A percentile compares a stretch with the other conserved stretches of the same genome.
Evolutionary conservation across 2,329 filamentous ascomycete genomes (phyloP).

Genomic region (Mycosphaerella arachidis): DNA sequence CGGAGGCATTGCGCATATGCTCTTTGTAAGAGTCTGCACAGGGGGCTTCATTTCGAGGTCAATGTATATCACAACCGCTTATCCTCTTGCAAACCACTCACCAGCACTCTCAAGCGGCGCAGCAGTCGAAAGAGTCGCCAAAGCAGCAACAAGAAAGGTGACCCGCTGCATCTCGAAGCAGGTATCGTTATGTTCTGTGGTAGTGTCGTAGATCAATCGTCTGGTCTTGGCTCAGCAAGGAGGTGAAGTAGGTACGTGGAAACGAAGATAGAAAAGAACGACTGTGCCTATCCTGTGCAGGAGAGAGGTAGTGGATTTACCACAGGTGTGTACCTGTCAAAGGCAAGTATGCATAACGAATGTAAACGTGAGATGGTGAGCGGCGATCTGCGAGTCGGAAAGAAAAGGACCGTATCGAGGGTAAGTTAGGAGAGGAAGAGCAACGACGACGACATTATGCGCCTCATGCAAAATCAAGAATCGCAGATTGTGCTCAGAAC

Average conservation of each 20-base stretch:
- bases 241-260: not conserved
- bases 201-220: constrained; percentile 3
- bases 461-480: not conserved
- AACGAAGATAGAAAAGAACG: constrained; percentile 5
- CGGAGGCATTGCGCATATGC: constrained; percentile 15
- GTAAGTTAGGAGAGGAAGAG: no score
- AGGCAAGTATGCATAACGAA: constrained; percentile 9
- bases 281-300: not conserved
- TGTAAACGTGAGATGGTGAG: not conserved
- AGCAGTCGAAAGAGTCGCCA: constrained; percentile 13
- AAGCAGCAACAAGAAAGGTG: constrained; percentile 14
- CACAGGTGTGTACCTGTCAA: constrained; percentile 14
- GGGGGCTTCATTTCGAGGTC: not conserved
- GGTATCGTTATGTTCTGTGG: not conserved
- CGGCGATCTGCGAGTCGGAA: not conserved
- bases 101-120: constrained; percentile 6
- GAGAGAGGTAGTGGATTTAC: not conserved
- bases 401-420: not conserved
- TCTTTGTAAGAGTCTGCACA: constrained; percentile 1
- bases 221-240: not conserved
- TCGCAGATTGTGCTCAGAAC: not conserved
- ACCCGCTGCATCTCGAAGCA: constrained; percentile 15
- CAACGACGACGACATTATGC: not conserved
- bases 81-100: not conserved
- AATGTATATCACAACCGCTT: not conserved